phyloP scores from a whole-genome alignment of 2,329 filamentous ascomycete genomes.

The Pyrenophora graminea region DNA sequence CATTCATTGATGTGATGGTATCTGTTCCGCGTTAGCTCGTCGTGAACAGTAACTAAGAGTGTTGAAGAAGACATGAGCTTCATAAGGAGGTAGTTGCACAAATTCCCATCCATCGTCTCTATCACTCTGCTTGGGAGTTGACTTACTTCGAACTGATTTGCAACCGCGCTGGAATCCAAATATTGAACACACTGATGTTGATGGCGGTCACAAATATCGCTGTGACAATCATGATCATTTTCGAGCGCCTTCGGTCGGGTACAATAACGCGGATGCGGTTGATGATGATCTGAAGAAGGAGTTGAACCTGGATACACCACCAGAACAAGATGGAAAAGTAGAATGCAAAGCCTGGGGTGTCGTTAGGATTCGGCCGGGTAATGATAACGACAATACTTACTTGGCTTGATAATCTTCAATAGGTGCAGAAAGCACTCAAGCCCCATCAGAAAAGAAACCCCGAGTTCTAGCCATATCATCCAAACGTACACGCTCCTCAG shows the following conservation, averaged over 20 bases:
- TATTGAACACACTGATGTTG: slow-evolving; percentile 46
- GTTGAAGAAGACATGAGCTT: no score
- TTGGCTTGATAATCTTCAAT: slow-evolving; percentile 39
- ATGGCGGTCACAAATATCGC: slow-evolving; percentile 45
- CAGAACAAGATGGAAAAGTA: slow-evolving; percentile 43
- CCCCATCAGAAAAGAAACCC: slow-evolving; percentile 50
- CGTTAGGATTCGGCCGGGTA: slow-evolving; percentile 1
- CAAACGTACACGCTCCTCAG: slow-evolving; percentile 51
- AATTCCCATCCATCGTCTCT: not conserved
- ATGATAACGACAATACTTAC: slow-evolving; percentile 19
- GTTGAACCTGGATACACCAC: slow-evolving; percentile 47
- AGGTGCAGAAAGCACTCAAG: slow-evolving; percentile 47
- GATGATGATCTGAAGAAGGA: slow-evolving; percentile 49
- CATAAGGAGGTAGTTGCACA: no score
- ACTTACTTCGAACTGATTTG: slow-evolving; percentile 33
- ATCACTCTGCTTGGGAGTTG: not conserved
- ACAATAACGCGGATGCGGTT: slow-evolving; percentile 47
- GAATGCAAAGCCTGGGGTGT: slow-evolving; percentile 36
- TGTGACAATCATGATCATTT: slow-evolving; percentile 44
- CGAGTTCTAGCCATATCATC: slow-evolving; percentile 56
- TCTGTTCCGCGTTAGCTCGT: slow-evolving; percentile 8
- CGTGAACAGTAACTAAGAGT: not conserved
- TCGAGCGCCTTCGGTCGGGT: slow-evolving; percentile 36
- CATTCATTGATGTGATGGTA: slow-evolving; percentile 45
- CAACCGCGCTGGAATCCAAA: slow-evolving; percentile 49